These are phyloP conservation scores for Blastobotrys raffinosifermentans DNA, from an alignment of 1,139 yeast genomes.

Conservation along the genomic window DNA sequence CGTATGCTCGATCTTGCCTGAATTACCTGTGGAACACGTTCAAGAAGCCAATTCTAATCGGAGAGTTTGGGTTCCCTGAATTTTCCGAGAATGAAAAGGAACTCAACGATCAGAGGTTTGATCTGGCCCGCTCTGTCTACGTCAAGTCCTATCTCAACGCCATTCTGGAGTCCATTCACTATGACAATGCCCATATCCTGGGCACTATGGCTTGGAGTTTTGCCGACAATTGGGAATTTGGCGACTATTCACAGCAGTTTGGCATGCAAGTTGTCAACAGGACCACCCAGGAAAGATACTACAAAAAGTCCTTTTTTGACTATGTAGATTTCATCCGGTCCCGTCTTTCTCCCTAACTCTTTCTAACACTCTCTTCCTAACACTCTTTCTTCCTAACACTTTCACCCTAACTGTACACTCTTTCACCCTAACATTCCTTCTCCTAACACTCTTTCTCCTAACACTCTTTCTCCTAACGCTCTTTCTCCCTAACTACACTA, in stretches of 20 bases:
- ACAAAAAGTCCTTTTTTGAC: not conserved
- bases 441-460: too few species aligned
- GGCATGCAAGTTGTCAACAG: not conserved
- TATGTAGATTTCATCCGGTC: not conserved
- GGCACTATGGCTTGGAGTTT: not conserved
- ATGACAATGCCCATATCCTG: not conserved
- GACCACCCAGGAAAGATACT: not conserved
- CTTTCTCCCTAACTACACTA: too few species aligned
- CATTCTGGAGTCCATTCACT: not conserved
- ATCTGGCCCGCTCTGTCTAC: not conserved
- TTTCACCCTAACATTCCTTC: too few species aligned
- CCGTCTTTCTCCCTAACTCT: too few species aligned
- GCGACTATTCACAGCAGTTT: not conserved
- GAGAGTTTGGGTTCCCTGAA: not conserved
- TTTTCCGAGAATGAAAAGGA: not conserved
- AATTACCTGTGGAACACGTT: not conserved
- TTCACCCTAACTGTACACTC: too few species aligned
- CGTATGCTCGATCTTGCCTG: not conserved
- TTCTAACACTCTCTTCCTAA: too few species aligned
- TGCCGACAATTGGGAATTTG: not conserved
- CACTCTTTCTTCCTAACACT: too few species aligned
- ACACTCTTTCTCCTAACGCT: too few species aligned
- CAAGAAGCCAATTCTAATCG: not conserved
- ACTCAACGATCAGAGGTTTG: not conserved
- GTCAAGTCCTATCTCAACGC: not conserved